phyloP scores from a whole-genome alignment of 2,329 filamentous ascomycete genomes.

The Coniochaeta hoffmannii region DNA sequence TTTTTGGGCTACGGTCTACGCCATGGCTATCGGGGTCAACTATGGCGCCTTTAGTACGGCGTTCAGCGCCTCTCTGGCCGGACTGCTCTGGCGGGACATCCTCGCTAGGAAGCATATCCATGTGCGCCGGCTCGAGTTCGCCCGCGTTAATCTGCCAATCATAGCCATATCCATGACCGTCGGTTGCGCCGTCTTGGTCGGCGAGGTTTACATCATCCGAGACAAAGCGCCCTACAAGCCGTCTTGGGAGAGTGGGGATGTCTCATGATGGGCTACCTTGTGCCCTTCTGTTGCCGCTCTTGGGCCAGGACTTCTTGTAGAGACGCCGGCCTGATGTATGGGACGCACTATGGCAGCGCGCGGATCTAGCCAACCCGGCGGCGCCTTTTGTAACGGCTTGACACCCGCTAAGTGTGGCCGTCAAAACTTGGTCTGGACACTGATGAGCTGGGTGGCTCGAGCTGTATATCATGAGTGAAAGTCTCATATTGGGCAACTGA shows the following conservation, averaged over 20 bases:
- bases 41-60: slow-evolving; percentile 67
- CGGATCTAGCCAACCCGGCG: too few relatives aligned
- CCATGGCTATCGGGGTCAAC: slow-evolving; percentile 68
- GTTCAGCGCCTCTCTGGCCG: slow-evolving; percentile 65
- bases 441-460: too few relatives aligned
- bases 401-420: too few relatives aligned
- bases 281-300: background rate
- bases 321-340: too few relatives aligned
- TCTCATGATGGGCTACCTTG: background rate
- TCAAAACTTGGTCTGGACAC: too few relatives aligned
- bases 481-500: too few relatives aligned
- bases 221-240: background rate
- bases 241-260: background rate
- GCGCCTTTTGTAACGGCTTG: too few relatives aligned
- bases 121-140: slow-evolving; percentile 58
- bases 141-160: slow-evolving; percentile 61
- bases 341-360: too few relatives aligned
- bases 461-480: too few relatives aligned
- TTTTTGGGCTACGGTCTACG: slow-evolving; percentile 68
- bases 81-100: slow-evolving; percentile 67
- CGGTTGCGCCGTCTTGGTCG: slow-evolving; percentile 53
- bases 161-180: slow-evolving; percentile 62
- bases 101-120: slow-evolving; percentile 59
- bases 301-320: too few relatives aligned
- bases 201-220: slow-evolving; percentile 52